Conservation (phyloP, 164 flowering plant species). For the Piper betle region DNA sequence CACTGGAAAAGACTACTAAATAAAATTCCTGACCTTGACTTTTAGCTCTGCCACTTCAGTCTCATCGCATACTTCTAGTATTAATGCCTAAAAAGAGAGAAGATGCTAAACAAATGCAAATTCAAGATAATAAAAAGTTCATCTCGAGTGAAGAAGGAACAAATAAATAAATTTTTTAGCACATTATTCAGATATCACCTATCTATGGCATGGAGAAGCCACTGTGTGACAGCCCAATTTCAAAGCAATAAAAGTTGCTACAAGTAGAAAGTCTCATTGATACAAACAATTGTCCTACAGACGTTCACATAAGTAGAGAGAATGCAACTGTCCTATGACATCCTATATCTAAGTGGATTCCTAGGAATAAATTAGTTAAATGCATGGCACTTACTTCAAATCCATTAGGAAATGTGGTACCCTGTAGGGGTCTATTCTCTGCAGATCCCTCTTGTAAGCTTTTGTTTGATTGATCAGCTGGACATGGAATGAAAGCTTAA, state of each 20-base stretch:
- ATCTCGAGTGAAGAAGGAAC: not conserved
- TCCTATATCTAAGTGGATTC: not conserved
- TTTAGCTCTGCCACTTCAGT: constrained; percentile 76
- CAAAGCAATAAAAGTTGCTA: too few species aligned
- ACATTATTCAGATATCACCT: too few species aligned
- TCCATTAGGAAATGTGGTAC: constrained; percentile 54
- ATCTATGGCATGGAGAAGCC: too few species aligned
- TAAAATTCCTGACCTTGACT: constrained; percentile 37
- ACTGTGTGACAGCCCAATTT: too few species aligned
- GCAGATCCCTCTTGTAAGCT: constrained; percentile 9
- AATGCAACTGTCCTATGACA: not conserved
- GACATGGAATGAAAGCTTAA: constrained; percentile 9
- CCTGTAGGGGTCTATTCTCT: constrained; percentile 19
- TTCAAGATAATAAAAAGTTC: not conserved
- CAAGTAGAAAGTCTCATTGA: too few species aligned
- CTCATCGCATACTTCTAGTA: constrained; percentile 73
- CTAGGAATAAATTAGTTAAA: not conserved
- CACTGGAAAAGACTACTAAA: too few species aligned
- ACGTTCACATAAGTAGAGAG: too few species aligned
- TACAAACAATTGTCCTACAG: too few species aligned
- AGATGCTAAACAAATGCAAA: not conserved
- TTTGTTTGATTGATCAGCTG: constrained; percentile 22
- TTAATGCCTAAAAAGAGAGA: constrained; percentile 33
- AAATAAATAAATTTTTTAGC: not conserved
- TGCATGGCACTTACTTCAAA: constrained; percentile 38